Evolutionary conservation across 805 yeast genomes (phyloP).

Genomic region (Wickerhamiella brachini): DNA sequence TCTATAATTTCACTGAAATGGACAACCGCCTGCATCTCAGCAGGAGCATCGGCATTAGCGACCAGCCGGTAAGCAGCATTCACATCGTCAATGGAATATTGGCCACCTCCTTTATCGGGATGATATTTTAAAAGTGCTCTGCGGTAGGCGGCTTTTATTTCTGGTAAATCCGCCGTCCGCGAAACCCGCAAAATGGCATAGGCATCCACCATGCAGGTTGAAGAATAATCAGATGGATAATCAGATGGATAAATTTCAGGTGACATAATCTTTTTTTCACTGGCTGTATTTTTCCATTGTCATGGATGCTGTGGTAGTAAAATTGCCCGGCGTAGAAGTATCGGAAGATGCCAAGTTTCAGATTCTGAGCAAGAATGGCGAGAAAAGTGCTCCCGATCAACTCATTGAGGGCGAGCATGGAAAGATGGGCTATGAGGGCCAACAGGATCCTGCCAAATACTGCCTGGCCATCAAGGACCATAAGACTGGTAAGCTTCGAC

Average conservation of each 20-base stretch:
- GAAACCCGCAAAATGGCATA: constrained; percentile 45
- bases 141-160: constrained; percentile 51
- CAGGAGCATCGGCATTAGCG: constrained; percentile 41
- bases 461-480: constrained; percentile 71
- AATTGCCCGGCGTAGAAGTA: constrained; percentile 61
- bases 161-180: constrained; percentile 28
- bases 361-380: constrained; percentile 31
- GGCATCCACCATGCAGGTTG: constrained; percentile 17
- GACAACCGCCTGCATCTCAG: constrained; percentile 30
- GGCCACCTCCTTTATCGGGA: constrained; percentile 50
- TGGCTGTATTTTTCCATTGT: neutral
- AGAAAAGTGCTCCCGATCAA: constrained; percentile 2
- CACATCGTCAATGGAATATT: constrained; percentile 30
- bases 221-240: too few relatives aligned
- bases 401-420: constrained; percentile 68
- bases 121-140: constrained; percentile 46
- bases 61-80: constrained; percentile 54
- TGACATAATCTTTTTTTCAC: constrained; percentile 1
- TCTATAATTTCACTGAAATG: constrained; percentile 59
- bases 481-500: constrained; percentile 43
- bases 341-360: constrained; percentile 49
- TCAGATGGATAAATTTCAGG: neutral
- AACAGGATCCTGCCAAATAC: constrained; percentile 33
- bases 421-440: constrained; percentile 59
- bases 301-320: constrained; percentile 38